phyloP scores from a whole-genome alignment of 2,329 filamentous ascomycete species.

The Xylariaceae sp. region DNA sequence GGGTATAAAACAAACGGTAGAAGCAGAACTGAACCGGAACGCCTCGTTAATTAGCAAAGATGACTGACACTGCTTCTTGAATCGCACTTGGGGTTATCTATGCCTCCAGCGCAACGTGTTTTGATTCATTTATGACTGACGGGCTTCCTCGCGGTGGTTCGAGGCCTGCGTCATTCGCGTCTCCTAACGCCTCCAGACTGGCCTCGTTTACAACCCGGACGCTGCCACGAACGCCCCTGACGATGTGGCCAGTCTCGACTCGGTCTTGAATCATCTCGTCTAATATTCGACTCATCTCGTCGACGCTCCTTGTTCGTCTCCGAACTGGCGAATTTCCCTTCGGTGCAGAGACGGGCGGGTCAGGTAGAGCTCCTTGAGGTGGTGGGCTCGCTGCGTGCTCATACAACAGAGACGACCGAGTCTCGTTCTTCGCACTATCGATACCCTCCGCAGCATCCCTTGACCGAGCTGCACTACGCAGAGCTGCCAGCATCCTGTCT shows the following conservation, averaged over 20 bases:
- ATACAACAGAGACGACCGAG: constrained; percentile 36
- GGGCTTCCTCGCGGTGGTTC: constrained; percentile 46
- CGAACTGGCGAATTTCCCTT: constrained; percentile 43
- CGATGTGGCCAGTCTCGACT: constrained; percentile 73
- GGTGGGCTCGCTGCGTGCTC: constrained; percentile 39
- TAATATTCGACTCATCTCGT: constrained; percentile 90
- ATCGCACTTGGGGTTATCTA: constrained; percentile 31
- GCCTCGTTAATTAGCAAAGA: constrained; percentile 35
- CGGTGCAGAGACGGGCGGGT: constrained; percentile 29
- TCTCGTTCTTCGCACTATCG: constrained; percentile 38
- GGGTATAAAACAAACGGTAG: constrained; percentile 44
- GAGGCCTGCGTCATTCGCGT: constrained; percentile 37
- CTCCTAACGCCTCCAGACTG: constrained; percentile 42
- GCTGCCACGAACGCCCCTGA: constrained; percentile 68
- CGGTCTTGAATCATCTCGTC: constrained; percentile 96
- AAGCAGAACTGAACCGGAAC: constrained; percentile 37
- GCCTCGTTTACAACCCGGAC: constrained; percentile 59
- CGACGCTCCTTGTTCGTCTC: constrained; percentile 69
- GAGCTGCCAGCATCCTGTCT: constrained; percentile 86
- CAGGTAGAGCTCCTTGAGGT: constrained; percentile 36
- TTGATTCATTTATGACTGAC: constrained; percentile 26
- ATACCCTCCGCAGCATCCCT: constrained; percentile 73
- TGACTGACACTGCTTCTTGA: constrained; percentile 36
- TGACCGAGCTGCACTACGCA: constrained; percentile 83
- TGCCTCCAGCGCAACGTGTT: constrained; percentile 31